Evolutionary conservation across 2,329 filamentous ascomycete species (phyloP).

Genomic region (Tothia fuscella): DNA sequence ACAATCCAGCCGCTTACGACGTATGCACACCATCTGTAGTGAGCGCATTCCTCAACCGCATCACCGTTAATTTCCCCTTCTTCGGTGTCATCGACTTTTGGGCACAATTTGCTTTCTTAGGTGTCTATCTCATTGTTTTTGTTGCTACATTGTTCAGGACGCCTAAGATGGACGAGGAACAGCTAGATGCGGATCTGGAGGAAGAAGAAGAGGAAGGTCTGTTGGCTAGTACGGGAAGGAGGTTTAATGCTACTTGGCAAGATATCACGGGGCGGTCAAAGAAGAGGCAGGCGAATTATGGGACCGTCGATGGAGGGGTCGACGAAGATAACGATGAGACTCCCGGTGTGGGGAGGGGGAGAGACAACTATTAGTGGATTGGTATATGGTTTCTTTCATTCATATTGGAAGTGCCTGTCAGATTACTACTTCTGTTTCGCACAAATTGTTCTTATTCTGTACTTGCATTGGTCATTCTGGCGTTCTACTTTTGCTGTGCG

Average conservation of each 20-base stretch:
- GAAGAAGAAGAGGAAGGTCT: constrained; percentile 89
- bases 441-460: too few species aligned
- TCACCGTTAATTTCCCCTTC: constrained; percentile 89
- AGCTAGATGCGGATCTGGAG: constrained; percentile 80
- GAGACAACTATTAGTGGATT: too few species aligned
- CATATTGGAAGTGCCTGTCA: too few species aligned
- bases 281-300: constrained; percentile 12
- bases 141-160: constrained; percentile 67
- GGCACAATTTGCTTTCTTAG: constrained; percentile 86
- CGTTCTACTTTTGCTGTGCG: too few species aligned
- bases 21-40: constrained; percentile 87
- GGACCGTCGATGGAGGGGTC: constrained; percentile 10
- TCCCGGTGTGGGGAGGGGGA: too few species aligned
- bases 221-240: constrained; percentile 66
- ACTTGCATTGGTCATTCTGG: too few species aligned
- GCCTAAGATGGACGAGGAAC: constrained; percentile 61
- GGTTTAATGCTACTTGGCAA: constrained; percentile 80
- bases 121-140: constrained; percentile 70
- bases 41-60: constrained; percentile 84
- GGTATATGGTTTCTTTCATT: too few species aligned
- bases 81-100: constrained; percentile 91
- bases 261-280: constrained; percentile 58
- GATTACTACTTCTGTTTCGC: too few species aligned
- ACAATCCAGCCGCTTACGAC: constrained; percentile 57
- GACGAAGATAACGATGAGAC: neutral